Evolutionary conservation across 2,329 filamentous ascomycete species (phyloP).

Genomic region (Sporothrix brasiliensis): DNA sequence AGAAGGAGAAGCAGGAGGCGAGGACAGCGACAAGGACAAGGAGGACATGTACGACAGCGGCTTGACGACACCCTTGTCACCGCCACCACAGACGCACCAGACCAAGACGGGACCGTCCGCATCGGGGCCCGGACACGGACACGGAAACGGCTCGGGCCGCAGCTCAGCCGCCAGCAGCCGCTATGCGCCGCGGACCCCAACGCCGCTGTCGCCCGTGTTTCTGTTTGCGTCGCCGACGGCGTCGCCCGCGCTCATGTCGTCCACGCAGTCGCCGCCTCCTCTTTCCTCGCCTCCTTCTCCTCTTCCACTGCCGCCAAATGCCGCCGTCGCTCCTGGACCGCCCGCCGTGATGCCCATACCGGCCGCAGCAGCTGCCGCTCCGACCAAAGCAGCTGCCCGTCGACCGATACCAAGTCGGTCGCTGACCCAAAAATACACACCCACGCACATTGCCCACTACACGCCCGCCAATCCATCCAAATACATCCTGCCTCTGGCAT

Average conservation of each 20-base stretch:
- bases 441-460: background rate
- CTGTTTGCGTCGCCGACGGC: slow-evolving; percentile 21
- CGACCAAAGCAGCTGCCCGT: background rate
- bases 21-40: background rate
- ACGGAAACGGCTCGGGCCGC: background rate
- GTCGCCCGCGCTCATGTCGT: slow-evolving; percentile 18
- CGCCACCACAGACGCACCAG: slow-evolving; percentile 33
- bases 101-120: slow-evolving; percentile 11
- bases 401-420: slow-evolving; percentile 14
- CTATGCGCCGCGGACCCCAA: slow-evolving; percentile 13
- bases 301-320: background rate
- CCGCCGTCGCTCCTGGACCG: slow-evolving; percentile 29
- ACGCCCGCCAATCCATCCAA: background rate
- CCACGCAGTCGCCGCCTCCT: background rate
- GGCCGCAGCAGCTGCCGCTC: background rate
- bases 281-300: background rate
- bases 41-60: slow-evolving; percentile 20
- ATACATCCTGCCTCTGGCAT: background rate
- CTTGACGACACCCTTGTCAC: slow-evolving; percentile 32
- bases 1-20: background rate
- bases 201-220: slow-evolving; percentile 27
- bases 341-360: slow-evolving; percentile 35
- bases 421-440: slow-evolving; percentile 27
- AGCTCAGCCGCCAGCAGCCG: slow-evolving; percentile 24
- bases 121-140: background rate